Percentiles rank a stretch among this genome's conserved stretches.
Conservation (phyloP, 2,329 filamentous ascomycete species). For the Spiromastix sp. region DNA sequence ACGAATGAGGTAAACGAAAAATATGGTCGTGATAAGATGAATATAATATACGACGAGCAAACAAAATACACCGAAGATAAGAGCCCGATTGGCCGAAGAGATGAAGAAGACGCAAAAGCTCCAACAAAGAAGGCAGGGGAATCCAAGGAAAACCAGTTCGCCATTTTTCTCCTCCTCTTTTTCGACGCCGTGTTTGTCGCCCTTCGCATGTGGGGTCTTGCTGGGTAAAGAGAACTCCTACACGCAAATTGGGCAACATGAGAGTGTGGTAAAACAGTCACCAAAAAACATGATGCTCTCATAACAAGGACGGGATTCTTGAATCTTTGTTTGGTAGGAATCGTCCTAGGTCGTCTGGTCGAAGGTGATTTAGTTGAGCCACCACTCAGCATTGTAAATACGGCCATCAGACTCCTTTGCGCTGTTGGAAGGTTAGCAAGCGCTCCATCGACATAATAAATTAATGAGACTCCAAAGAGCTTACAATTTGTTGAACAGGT, state of each 20-base stretch:
- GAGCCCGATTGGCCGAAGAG: not conserved
- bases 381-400: conserved; percentile 32
- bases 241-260: too few species aligned
- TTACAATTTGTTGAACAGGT: conserved; percentile 25
- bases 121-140: not conserved
- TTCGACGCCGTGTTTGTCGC: not conserved
- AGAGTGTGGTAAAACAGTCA: not conserved
- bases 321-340: too few species aligned
- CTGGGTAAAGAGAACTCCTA: too few species aligned
- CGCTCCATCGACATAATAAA: not conserved
- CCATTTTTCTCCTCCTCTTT: not conserved
- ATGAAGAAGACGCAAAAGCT: not conserved
- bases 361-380: conserved; percentile 20
- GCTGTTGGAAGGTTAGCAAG: conserved; percentile 16
- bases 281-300: not conserved
- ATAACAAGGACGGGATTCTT: too few species aligned
- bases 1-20: too few species aligned
- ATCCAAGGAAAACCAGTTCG: not conserved
- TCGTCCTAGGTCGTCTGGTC: too few species aligned
- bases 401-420: conserved; percentile 28
- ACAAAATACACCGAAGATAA: not conserved
- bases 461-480: not conserved
- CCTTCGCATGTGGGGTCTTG: too few species aligned
- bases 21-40: too few species aligned
- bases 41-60: too few species aligned